These are phyloP conservation scores for Tritrichomonas foetus DNA, from an alignment of 208 protist species.

Conservation along the genomic window DNA sequence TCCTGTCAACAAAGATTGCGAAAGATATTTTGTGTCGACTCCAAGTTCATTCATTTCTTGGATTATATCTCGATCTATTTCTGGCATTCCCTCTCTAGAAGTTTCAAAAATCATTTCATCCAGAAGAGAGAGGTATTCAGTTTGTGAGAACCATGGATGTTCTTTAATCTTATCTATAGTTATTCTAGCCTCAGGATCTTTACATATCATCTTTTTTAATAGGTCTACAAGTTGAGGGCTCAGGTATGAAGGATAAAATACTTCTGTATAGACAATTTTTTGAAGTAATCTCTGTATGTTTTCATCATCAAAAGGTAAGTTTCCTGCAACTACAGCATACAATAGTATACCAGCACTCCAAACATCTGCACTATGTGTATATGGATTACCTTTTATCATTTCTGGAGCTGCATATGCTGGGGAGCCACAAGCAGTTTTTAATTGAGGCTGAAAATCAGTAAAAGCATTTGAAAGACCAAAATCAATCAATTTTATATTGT, in stretches of 20 bases:
- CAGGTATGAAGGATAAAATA: background rate
- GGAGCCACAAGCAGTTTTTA: slow-evolving; percentile 1
- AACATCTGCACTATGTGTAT: background rate
- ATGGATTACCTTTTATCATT: too few species aligned
- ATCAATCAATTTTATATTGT: background rate
- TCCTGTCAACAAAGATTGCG: background rate
- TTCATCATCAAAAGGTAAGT: slow-evolving; percentile 18
- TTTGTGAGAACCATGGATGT: background rate
- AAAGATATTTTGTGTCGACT: background rate
- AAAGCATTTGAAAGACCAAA: background rate
- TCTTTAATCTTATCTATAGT: background rate
- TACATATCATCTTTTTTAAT: background rate
- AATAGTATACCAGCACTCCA: background rate
- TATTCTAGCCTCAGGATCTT: background rate
- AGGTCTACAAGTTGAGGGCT: background rate
- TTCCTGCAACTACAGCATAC: background rate
- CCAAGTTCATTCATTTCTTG: background rate
- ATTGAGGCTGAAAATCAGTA: background rate
- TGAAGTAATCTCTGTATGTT: background rate
- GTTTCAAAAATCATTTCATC: too few species aligned
- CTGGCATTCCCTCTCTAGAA: background rate
- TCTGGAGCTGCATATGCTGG: background rate
- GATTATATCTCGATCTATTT: background rate
- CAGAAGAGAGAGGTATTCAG: too few species aligned
- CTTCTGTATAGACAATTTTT: too few species aligned